Percentiles rank a stretch among this genome's conserved stretches.
Evolutionary conservation across 805 yeast genomes (phyloP).

Genomic region (Priceomyces medius): DNA sequence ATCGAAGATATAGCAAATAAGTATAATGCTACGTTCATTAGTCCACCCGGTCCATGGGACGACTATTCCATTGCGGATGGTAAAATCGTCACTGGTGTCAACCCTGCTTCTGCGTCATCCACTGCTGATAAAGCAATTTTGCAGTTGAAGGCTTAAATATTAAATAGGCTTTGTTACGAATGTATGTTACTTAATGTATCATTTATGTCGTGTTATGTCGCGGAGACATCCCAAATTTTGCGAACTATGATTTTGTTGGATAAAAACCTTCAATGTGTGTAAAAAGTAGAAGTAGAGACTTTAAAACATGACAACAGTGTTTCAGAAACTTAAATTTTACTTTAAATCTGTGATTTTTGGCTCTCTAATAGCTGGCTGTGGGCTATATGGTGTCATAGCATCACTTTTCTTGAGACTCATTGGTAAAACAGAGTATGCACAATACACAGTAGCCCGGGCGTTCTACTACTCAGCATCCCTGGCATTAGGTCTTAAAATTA

Average conservation of each 20-base stretch:
- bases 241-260: too few relatives aligned
- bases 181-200: too few relatives aligned
- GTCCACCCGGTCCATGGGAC: conserved; percentile 53
- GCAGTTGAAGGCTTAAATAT: neutral
- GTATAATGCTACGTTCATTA: conserved; percentile 43
- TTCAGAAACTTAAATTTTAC: conserved; percentile 45
- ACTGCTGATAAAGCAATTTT: conserved; percentile 44
- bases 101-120: conserved; percentile 56
- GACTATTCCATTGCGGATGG: conserved; percentile 55
- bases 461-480: conserved; percentile 63
- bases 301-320: conserved; percentile 5
- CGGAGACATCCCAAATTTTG: too few relatives aligned
- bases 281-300: too few relatives aligned
- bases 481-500: conserved; percentile 67
- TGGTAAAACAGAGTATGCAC: conserved; percentile 79
- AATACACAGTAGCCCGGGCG: conserved; percentile 85
- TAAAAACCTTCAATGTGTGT: too few relatives aligned
- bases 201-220: too few relatives aligned
- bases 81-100: conserved; percentile 61
- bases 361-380: conserved; percentile 54
- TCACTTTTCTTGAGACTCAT: conserved; percentile 63
- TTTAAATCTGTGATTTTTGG: conserved; percentile 56
- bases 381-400: conserved; percentile 74
- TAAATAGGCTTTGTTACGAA: too few relatives aligned
- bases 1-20: conserved; percentile 38